Base-by-base conservation (phyloP, 2,329 filamentous ascomycete genomes). In the Bertia moriformis region DNA sequence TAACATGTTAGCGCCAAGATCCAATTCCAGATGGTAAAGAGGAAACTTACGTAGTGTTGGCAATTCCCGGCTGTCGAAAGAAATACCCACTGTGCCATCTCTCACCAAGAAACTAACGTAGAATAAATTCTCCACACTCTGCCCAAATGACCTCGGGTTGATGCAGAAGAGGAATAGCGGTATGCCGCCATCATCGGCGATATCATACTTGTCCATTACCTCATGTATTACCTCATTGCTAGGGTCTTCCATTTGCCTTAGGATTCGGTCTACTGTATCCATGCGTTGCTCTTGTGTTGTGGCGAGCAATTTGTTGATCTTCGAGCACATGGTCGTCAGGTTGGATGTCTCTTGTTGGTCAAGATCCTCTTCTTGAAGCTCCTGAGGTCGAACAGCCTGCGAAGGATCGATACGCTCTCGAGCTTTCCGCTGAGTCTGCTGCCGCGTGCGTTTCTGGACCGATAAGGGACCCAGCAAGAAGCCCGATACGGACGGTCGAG, bases 61-160 rank as follows among this genome's bases (percentile, higher is more conserved):
- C 15, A 10, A 35, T 18, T 35, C 7, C 17, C 32, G 15, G 7
- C 32, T 35, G 32, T 35, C 32, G 10, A 15, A 10, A 10, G 24
- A 29, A 10, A 82, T 57, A 5, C 66, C 68, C 1, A 71, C 66
- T 39, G 59, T 63, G 7, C 77, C 75, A 55, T 82, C 78, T 42
- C 71, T 67, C 40, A 81, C 71, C 42, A 82, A 49, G 48, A 82
- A 82, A 46, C 71, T 76, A 39, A 80, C 62, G 49, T 81, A 81
- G 54, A 82, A 82, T 19, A 82, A 51, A 45, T 82, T 82, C 50
- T 82, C 77, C 3, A 82, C 68, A 0, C 73, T 79, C 49, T 82
- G 77, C 0, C 74, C 73, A 46, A 81, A 82, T 20, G 73, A 76
- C 4, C 58, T 51, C 0, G 77, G 77, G 43, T 82, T 78, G 43